Evolutionary conservation across 768 basidiomycete genomes (phyloP), one percentile per base, ranked within the genome.

Genomic region (Boletales sp.): DNA sequence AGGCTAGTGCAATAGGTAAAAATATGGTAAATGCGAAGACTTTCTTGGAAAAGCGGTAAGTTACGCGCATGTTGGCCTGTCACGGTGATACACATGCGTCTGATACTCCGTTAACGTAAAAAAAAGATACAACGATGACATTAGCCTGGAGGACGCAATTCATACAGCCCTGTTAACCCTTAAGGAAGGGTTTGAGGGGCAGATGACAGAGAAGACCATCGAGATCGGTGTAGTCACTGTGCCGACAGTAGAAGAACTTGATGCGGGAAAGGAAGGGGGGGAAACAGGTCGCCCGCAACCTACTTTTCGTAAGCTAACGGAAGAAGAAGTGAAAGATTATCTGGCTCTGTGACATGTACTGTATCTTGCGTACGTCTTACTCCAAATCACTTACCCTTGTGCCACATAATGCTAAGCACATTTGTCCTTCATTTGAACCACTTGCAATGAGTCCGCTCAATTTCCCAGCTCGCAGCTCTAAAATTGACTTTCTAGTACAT

Each of bases 1-100:
- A 99, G 68, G 97, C 97, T 8, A 95, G 93, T 66, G 97, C 97
- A 11, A 99, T 98, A 60, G 97, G 97, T 36, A 99, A 99, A 76
- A 98, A 98, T 72, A 97, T 98, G 93, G 84, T 94, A 40, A 99
- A 99, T 62, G 97, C 94, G 32, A 99, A 99, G 73, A 99, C 97
- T 8, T 99, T 99, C 73, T 71, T 99, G 58, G 97, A 99, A 72
- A 99, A 99, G 72, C 84, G 97, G 92, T 94, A 58, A 62, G 84
- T 71, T 45, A 56, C 53, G 49, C 42, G 53, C 62, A 57, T 56
- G 57, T 53, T 60, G 61, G 46, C 46, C 55, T 51, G 56, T 48
- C 57, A 58, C 40, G 51, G 43, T 48, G 27, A 47, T 45, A 32
- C 45, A 45, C 52, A 57, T 51, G 54, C 52, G 52, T 29, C 50